These are phyloP conservation scores for Vitis hybrid DNA, from an alignment of 177 flowering plant species.

Conservation along the genomic window DNA sequence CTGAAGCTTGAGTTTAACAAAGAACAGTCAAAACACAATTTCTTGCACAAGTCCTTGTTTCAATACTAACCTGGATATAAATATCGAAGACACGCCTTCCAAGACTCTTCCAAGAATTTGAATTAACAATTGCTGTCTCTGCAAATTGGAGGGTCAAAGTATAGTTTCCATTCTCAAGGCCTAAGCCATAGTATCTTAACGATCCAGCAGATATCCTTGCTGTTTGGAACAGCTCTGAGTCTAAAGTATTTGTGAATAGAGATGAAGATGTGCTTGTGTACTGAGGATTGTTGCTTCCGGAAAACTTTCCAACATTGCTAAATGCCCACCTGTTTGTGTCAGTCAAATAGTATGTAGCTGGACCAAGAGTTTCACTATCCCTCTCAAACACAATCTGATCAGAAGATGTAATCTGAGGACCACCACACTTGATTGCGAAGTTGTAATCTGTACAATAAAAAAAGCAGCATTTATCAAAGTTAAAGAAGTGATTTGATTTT, in stretches of 20 bases:
- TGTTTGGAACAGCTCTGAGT: slow-evolving; percentile 56
- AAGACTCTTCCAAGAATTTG: slow-evolving; percentile 47
- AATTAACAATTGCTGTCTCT: slow-evolving; percentile 35
- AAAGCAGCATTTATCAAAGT: background rate
- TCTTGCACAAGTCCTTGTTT: too few species aligned
- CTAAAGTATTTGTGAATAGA: slow-evolving; percentile 43
- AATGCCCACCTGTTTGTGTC: slow-evolving; percentile 56
- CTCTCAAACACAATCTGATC: slow-evolving; percentile 35
- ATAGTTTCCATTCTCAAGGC: slow-evolving; percentile 86
- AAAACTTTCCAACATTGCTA: slow-evolving; percentile 57
- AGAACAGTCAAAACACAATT: too few species aligned
- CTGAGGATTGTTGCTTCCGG: slow-evolving; percentile 26
- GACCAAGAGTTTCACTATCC: slow-evolving; percentile 56
- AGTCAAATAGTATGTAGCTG: slow-evolving; percentile 52
- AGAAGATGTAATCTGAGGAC: slow-evolving; percentile 41
- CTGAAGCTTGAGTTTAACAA: too few species aligned
- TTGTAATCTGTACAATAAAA: slow-evolving; percentile 41
- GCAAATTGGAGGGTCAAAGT: slow-evolving; percentile 58
- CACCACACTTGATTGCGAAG: slow-evolving; percentile 73
- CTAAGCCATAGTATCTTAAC: slow-evolving; percentile 88
- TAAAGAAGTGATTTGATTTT: background rate
- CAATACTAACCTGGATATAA: slow-evolving; percentile 63
- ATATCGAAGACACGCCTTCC: slow-evolving; percentile 84
- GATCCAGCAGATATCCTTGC: slow-evolving; percentile 79
- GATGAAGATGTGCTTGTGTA: slow-evolving; percentile 22